Percentiles rank a stretch among this genome's conserved stretches.
These are phyloP conservation scores for Backusella tuberculispora DNA, from an alignment of 192 early-diverging fungal genomes.

Conservation along the genomic window DNA sequence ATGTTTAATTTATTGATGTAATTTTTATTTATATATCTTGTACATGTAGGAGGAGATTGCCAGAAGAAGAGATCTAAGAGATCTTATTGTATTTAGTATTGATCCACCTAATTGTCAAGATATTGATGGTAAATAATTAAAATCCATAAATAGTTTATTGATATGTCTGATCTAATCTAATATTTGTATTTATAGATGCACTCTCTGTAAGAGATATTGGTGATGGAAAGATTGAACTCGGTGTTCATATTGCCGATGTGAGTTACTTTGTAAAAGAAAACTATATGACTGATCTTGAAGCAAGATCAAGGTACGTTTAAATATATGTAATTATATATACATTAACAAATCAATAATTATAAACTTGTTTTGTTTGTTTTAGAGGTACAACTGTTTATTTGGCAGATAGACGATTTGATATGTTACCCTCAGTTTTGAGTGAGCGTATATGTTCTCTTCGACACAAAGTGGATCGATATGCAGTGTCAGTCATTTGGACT, in stretches of 20 bases:
- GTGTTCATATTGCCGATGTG: constrained; percentile 82
- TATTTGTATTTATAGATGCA: constrained; percentile 49
- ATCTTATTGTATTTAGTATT: constrained; percentile 53
- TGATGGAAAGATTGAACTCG: constrained; percentile 62
- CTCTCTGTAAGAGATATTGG: constrained; percentile 62
- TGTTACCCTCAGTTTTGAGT: constrained; percentile 75
- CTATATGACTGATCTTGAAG: constrained; percentile 69
- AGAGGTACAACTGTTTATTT: constrained; percentile 79
- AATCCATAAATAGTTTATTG: neutral
- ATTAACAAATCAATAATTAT: neutral
- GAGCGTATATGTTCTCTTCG: constrained; percentile 76
- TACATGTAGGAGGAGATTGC: constrained; percentile 44
- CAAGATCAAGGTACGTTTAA: constrained; percentile 50
- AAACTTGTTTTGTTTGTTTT: neutral
- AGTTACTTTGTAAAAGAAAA: constrained; percentile 68
- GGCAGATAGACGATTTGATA: constrained; percentile 82
- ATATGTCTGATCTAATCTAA: neutral
- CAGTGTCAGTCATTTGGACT: constrained; percentile 75
- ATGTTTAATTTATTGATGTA: neutral
- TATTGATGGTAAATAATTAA: constrained; percentile 60
- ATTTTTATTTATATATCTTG: neutral
- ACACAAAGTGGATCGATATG: constrained; percentile 65
- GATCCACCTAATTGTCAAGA: constrained; percentile 80
- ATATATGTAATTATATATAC: neutral
- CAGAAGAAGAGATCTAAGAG: constrained; percentile 44